Evolutionary conservation across 306 rosid genomes (phyloP), one percentile per base, ranked within the genome.

Genomic region (Clitoria ternatea): DNA sequence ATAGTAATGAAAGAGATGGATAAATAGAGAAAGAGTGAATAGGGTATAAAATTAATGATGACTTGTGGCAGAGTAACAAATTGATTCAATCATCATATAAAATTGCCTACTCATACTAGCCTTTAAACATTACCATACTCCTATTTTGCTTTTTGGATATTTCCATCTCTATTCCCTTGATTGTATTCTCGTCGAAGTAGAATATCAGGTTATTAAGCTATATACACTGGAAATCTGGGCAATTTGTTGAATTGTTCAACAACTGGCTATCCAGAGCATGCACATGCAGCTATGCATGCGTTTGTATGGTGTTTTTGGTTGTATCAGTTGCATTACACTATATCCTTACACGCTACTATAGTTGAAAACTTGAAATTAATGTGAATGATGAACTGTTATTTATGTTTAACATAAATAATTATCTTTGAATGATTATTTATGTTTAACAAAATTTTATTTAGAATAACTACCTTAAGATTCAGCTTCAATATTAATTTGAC

Each of bases 141-240:
- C n/a, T n/a, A n/a, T n/a, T n/a, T n/a, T n/a, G n/a, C n/a, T n/a
- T n/a, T n/a, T n/a, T n/a, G n/a, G n/a, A n/a, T n/a, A n/a, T n/a
- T n/a, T n/a, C n/a, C n/a, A n/a, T n/a, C n/a, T n/a, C n/a, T n/a
- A n/a, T n/a, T n/a, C n/a, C 61, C 91, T 94, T 7, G 96, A 94
- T 75, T 94, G 99, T 86, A 91, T 94, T 79, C 99, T 95, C 9
- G 96, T 94, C 12, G 99, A 91, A 76, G 97, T 97, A 72, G 97
- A 94, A 73, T 91, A 81, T 89, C 99, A 91, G 97, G 99, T 94
- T 42, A 17, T 33, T 75, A 15, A 35, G 11, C 69, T 35, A 53
- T 50, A 22, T 36, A 3, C 64, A 7, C 49, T 13, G 40, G 30
- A 59, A 62, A 77, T 33, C 24, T 5, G 6, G 15, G 12, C 9